A percentile compares a stretch with the other conserved stretches of the same genome.
Evolutionary conservation across 2,329 filamentous ascomycete genomes (phyloP).

Genomic region (Trichoderma arundinaceum): DNA sequence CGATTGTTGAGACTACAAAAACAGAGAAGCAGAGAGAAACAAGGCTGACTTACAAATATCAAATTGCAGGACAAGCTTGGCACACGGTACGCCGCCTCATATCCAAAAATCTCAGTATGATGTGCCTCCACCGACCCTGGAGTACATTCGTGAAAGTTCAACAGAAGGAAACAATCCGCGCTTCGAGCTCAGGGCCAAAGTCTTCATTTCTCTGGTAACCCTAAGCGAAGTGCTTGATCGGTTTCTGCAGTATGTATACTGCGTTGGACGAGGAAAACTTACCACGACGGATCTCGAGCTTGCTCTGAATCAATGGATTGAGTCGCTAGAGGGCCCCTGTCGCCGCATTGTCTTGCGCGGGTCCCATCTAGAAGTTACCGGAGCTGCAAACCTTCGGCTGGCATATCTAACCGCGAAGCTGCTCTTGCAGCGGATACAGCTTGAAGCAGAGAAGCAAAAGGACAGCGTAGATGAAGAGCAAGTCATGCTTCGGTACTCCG

Average conservation of each 20-base stretch:
- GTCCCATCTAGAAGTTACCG: conserved; percentile 48
- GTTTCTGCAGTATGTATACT: conserved; percentile 45
- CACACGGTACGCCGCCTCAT: conserved; percentile 59
- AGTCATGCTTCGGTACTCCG: conserved; percentile 45
- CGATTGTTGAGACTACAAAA: neutral
- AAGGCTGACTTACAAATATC: neutral
- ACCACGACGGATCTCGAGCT: conserved; percentile 46
- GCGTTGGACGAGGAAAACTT: conserved; percentile 41
- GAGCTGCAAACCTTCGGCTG: conserved; percentile 58
- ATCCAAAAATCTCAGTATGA: conserved; percentile 54
- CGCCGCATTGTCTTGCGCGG: conserved; percentile 52
- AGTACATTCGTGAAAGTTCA: conserved; percentile 42
- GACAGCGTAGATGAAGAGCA: conserved; percentile 35
- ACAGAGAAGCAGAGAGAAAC: neutral
- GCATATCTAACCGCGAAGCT: conserved; percentile 56
- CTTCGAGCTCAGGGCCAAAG: conserved; percentile 38
- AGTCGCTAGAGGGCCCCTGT: conserved; percentile 46
- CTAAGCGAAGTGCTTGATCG: conserved; percentile 50
- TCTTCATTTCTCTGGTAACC: conserved; percentile 53
- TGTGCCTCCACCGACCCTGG: conserved; percentile 50
- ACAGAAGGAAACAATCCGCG: conserved; percentile 33
- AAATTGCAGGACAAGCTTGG: conserved; percentile 53
- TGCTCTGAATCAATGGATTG: conserved; percentile 52
- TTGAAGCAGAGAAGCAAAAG: conserved; percentile 48
- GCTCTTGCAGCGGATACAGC: conserved; percentile 53